Evolutionary conservation across 1,284 basidiomycete species (phyloP).

Genomic region (Rhodofomes roseus): DNA sequence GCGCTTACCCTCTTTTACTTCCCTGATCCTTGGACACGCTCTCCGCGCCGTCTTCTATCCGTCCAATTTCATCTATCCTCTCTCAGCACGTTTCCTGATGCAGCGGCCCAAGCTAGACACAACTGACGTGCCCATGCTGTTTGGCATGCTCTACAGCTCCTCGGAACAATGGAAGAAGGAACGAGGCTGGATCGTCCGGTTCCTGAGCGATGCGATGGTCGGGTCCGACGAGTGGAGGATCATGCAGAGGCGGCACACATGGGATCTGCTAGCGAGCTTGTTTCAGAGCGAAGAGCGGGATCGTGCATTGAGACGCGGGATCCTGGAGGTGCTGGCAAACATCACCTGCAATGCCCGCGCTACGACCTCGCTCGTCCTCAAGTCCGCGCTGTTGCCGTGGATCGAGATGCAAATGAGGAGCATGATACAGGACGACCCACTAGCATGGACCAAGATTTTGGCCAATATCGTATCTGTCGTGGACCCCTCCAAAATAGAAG

Average conservation of each 20-base stretch:
- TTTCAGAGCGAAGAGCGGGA: conserved; percentile 67
- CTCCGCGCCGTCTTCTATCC: conserved; percentile 80
- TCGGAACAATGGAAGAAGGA: conserved; percentile 79
- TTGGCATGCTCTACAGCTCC: conserved; percentile 79
- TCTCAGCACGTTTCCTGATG: conserved; percentile 78
- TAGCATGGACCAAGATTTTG: conserved; percentile 66
- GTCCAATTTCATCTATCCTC: conserved; percentile 76
- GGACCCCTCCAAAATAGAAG: conserved; percentile 45
- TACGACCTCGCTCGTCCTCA: conserved; percentile 62
- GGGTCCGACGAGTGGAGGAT: conserved; percentile 78
- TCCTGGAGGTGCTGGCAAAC: conserved; percentile 75
- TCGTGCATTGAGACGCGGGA: conserved; percentile 45
- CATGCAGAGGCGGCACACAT: conserved; percentile 79
- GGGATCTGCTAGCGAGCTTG: conserved; percentile 82
- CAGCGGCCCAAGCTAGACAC: conserved; percentile 77
- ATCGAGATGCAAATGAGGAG: conserved; percentile 65
- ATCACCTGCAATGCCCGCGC: conserved; percentile 67
- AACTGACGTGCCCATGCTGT: conserved; percentile 82
- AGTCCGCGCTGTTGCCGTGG: conserved; percentile 73
- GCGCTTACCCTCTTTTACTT: conserved; percentile 71
- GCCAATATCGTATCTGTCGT: conserved; percentile 61
- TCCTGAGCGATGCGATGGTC: conserved; percentile 78
- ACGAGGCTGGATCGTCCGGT: conserved; percentile 83
- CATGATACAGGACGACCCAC: conserved; percentile 38
- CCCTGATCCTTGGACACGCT: conserved; percentile 78